Evolutionary conservation across 176 grass and related monocot species (phyloP).

Genomic region (Saccharum officinarum): DNA sequence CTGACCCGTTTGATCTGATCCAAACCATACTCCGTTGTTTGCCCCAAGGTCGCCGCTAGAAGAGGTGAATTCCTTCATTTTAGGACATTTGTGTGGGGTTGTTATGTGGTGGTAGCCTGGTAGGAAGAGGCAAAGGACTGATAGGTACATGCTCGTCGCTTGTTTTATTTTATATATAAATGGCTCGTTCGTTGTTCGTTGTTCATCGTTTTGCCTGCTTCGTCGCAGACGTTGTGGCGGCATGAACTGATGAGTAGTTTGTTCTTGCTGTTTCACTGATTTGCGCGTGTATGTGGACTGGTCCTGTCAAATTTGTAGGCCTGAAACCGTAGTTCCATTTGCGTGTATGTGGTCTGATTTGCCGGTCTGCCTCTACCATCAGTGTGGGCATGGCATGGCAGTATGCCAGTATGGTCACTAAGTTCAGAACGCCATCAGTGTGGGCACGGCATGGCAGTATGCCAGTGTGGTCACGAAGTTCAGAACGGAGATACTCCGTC

Average conservation of each 20-base stretch:
- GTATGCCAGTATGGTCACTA: no score
- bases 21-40: conserved; percentile 27
- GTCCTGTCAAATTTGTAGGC: neutral
- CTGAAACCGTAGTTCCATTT: no score
- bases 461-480: no score
- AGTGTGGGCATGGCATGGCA: no score
- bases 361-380: no score
- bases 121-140: conserved; percentile 31
- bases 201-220: neutral
- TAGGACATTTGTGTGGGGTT: conserved; percentile 25
- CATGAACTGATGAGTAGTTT: neutral
- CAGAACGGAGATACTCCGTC: no score
- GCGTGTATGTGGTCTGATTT: no score
- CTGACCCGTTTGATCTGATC: conserved; percentile 43
- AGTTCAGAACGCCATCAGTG: no score
- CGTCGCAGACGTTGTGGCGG: neutral
- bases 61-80: conserved; percentile 33
- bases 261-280: neutral
- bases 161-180: neutral
- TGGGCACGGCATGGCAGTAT: no score
- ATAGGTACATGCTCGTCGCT: conserved; percentile 15
- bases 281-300: neutral
- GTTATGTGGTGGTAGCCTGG: neutral
- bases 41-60: conserved; percentile 30
- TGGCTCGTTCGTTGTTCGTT: conserved; percentile 14